phyloP scores from a whole-genome alignment of 139 green algal genomes.

The Nannochloris sp. region DNA sequence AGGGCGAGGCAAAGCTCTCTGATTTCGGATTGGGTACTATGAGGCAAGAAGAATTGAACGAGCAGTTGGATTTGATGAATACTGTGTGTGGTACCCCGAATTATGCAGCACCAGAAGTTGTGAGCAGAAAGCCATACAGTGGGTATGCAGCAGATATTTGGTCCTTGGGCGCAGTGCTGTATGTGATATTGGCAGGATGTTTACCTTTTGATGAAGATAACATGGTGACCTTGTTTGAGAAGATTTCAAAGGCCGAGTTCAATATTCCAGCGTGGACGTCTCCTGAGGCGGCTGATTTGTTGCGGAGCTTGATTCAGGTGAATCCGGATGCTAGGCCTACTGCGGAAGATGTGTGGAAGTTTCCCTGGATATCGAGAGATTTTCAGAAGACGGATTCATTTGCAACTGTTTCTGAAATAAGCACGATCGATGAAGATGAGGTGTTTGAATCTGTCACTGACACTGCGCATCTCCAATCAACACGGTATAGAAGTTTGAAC shows the following conservation, averaged over 20 bases:
- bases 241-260: slow-evolving; percentile 33
- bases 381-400: not conserved
- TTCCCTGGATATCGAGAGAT: slow-evolving; percentile 26
- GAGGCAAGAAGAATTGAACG: not conserved
- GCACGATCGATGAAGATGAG: not conserved
- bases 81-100: slow-evolving; percentile 70
- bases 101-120: slow-evolving; percentile 67
- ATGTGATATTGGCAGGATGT: slow-evolving; percentile 33
- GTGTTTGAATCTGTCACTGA: not conserved
- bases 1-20: slow-evolving; percentile 41
- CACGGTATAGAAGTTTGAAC: not conserved
- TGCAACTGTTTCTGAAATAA: not conserved
- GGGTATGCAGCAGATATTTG: slow-evolving; percentile 48
- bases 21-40: slow-evolving; percentile 53
- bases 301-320: slow-evolving; percentile 27
- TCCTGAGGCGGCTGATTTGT: slow-evolving; percentile 8
- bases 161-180: slow-evolving; percentile 47
- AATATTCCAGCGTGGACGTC: slow-evolving; percentile 31
- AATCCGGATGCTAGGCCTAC: slow-evolving; percentile 13
- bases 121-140: slow-evolving; percentile 34
- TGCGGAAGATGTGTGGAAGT: slow-evolving; percentile 23
- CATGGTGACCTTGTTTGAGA: slow-evolving; percentile 26
- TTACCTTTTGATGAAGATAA: slow-evolving; percentile 49
- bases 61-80: slow-evolving; percentile 27
- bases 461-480: not conserved